These are phyloP conservation scores for Solanum lycopersicoides DNA, from an alignment of 257 asterid genomes.

Conservation along the genomic window DNA sequence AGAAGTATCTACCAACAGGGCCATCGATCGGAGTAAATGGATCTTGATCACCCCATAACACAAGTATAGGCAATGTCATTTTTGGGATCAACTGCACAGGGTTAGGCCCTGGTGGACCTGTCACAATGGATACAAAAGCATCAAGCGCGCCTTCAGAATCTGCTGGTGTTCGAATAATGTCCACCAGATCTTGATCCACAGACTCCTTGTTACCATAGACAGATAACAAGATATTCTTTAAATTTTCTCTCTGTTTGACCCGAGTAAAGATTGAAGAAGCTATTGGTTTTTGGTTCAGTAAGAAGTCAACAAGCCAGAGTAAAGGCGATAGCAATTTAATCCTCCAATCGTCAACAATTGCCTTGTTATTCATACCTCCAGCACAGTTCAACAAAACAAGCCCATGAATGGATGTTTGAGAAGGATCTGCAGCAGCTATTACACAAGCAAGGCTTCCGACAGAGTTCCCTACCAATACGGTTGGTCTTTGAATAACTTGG, in stretches of 20 bases:
- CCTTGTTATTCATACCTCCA: conserved; percentile 99
- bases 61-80: conserved; percentile 48
- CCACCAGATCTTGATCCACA: conserved; percentile 85
- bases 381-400: conserved; percentile 86
- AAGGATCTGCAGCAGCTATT: conserved; percentile 84
- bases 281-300: conserved; percentile 52
- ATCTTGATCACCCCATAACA: conserved; percentile 83
- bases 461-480: conserved; percentile 78
- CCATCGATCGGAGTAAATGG: conserved; percentile 90
- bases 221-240: conserved; percentile 48
- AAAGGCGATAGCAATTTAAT: conserved; percentile 66
- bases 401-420: conserved; percentile 41
- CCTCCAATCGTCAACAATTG: conserved; percentile 96
- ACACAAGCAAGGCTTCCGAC: conserved; percentile 97
- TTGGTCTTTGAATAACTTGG: conserved; percentile 60
- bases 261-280: conserved; percentile 60
- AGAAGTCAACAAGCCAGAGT: conserved; percentile 77
- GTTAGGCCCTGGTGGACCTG: conserved; percentile 94
- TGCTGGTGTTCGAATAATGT: conserved; percentile 80
- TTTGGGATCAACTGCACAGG: conserved; percentile 66
- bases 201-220: conserved; percentile 71
- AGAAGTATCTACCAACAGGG: conserved; percentile 88
- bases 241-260: conserved; percentile 53
- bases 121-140: conserved; percentile 86
- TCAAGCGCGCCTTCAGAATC: conserved; percentile 87